Conservation (phyloP, 1,284 basidiomycete species). For the Coriolopsis trogii region DNA sequence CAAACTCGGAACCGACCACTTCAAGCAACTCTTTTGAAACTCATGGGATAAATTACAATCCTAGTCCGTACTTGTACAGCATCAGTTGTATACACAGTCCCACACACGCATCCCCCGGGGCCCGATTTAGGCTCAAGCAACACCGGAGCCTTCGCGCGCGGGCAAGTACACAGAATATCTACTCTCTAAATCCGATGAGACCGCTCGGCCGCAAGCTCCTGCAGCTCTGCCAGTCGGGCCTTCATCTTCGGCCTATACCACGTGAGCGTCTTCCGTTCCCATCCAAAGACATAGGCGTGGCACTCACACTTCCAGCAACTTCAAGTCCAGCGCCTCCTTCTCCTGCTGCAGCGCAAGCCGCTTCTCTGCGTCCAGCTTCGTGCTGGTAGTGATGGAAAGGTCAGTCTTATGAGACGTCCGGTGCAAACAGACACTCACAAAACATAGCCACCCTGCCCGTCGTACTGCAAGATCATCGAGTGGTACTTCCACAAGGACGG, state of each 20-base stretch:
- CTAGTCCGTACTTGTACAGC: too few relatives aligned
- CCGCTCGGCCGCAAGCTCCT: slow-evolving; percentile 37
- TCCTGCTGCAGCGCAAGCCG: slow-evolving; percentile 92
- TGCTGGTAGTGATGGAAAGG: slow-evolving; percentile 47
- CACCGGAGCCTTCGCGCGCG: too few relatives aligned
- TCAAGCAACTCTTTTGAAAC: too few relatives aligned
- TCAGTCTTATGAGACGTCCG: too few relatives aligned
- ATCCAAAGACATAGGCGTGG: background rate
- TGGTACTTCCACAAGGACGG: slow-evolving; percentile 97
- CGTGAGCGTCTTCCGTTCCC: slow-evolving; percentile 2
- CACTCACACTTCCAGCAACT: slow-evolving; percentile 78
- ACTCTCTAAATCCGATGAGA: slow-evolving; percentile 16
- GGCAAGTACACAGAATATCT: background rate
- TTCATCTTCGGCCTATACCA: slow-evolving; percentile 77
- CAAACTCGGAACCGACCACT: too few relatives aligned
- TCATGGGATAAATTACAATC: too few relatives aligned
- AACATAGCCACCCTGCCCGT: slow-evolving; percentile 81
- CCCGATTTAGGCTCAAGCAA: too few relatives aligned
- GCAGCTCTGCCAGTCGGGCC: slow-evolving; percentile 75
- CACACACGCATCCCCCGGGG: too few relatives aligned
- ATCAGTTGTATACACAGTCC: too few relatives aligned
- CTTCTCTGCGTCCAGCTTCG: slow-evolving; percentile 90
- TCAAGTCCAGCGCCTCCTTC: slow-evolving; percentile 83
- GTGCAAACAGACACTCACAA: slow-evolving; percentile 63
- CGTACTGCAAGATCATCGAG: slow-evolving; percentile 88